Base-by-base conservation (phyloP, 441 rosid species). In the Arabidopsis hybrid region DNA sequence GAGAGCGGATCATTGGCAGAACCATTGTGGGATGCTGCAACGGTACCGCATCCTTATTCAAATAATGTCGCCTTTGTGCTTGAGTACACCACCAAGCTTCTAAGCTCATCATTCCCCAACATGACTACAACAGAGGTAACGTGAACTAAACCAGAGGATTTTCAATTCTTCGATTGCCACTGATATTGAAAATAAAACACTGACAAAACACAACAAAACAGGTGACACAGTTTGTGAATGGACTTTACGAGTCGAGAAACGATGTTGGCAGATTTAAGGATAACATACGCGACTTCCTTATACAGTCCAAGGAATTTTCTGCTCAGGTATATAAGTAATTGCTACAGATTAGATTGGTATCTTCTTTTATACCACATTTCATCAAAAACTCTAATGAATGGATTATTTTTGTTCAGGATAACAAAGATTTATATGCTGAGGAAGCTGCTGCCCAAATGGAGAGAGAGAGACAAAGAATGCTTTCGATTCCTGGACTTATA, bases 371-470 rank as follows among this genome's bases (percentile, higher is more conserved):
- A 60, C 50, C 17, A 26, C 51, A 42, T 16, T 21, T 43, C 26
- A 43, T 61, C 1, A n/a, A 32, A 32, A 61, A 14, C 3, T 5
- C 9, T 9, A 59, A 38, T 38, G 31, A 29, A 29, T 14, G 52
- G 38, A 32, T 76, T 46, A 61, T 26, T 6, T 6, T 42, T 13
- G 0, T 79, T 69, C 90, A 96, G 99, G 98, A 96, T 79, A 96
- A 96, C 80, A 96, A 93, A 82, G 98, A 96, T 82, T 89, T 96
- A 0, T 96, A 96, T 51, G 97, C 97, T 1, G 99, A 96, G 77
- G 99, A 96, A 78, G 96, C 98, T 46, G 98, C 98, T 36, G 91
- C 91, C 13, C 97, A 91, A 83, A 83, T 89, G 68, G 98, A 92
- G 57, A 85, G 86, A 79, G 98, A 96, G 83, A 87, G 96, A 59